These are phyloP conservation scores for Mortierella sp. DNA, from an alignment of 371 early-diverging fungal genomes.

Conservation along the genomic window DNA sequence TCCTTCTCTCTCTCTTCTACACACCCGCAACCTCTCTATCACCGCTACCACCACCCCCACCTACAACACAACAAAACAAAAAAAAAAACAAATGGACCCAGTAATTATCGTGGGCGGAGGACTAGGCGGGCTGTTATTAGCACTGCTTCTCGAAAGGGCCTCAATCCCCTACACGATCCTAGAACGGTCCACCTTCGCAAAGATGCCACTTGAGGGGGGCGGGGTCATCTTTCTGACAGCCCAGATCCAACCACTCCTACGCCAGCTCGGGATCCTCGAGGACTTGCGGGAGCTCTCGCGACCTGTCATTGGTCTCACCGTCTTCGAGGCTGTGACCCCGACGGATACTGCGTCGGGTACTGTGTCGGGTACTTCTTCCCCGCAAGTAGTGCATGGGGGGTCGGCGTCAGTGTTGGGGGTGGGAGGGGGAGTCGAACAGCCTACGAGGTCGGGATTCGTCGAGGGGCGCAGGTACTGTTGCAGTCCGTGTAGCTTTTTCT, in stretches of 20 bases:
- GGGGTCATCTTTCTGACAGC: conserved; percentile 36
- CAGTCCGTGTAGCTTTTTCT: too few species aligned
- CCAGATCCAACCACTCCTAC: conserved; percentile 32
- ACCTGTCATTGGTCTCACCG: conserved; percentile 19
- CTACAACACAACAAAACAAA: neutral
- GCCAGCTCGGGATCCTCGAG: conserved; percentile 30
- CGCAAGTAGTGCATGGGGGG: neutral
- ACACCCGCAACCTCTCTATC: neutral
- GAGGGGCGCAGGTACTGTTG: neutral
- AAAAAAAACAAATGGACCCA: conserved; percentile 26
- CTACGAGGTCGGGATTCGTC: neutral
- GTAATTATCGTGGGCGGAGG: conserved; percentile 41
- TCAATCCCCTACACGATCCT: conserved; percentile 29
- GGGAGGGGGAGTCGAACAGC: neutral
- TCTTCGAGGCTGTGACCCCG: conserved; percentile 6
- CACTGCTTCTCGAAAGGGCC: conserved; percentile 31
- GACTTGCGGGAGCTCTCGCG: conserved; percentile 11
- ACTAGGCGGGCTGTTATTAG: conserved; percentile 36
- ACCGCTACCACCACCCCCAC: neutral
- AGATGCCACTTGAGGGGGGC: conserved; percentile 41
- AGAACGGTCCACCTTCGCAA: conserved; percentile 21
- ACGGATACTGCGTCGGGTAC: neutral
- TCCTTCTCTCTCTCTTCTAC: neutral
- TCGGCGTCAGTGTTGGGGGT: neutral
- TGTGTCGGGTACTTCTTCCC: neutral